Evolutionary conservation across 1,284 basidiomycete genomes (phyloP), one percentile per base, ranked within the genome.

Genomic region (Puccinia hordei): DNA sequence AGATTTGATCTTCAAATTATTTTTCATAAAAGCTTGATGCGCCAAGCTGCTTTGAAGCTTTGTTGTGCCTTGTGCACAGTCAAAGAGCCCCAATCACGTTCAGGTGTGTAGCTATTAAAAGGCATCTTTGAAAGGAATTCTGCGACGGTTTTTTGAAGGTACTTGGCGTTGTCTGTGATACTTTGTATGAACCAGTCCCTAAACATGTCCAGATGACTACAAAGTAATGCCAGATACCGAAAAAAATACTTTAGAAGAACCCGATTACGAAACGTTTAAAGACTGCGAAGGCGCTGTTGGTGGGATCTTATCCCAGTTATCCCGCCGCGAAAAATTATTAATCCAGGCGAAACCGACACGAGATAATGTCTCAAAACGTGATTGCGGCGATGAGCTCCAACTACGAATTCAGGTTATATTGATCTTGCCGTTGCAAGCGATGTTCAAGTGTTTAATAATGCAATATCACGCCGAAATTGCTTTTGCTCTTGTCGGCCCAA

Each of bases 391-490:
- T 83, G 41, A 61, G 65, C n/a, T 86, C 86, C 63, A 71, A 82
- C 69, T 77, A 86, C 46, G 71, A 63, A 17, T 87, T 87, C 76
- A 77, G 77, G 51, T n/a, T n/a, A n/a, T n/a, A 87, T 86, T 81
- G 74, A 86, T 57, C 83, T 87, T 33, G 82, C 82, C 59, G 85
- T 85, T 83, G 85, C 85, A n/a, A 82, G 85, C n/a, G 86, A 87
- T 80, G 81, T 3, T 66, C 81, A 2, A 71, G 87, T 33, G 86
- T 83, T 78, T 81, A 85, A 13, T 57, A 85, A 24, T 46, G 51
- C 73, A 22, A 33, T 12, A 9, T 35, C 27, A 63, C n/a, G n/a
- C n/a, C n/a, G n/a, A n/a, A n/a, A n/a, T n/a, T n/a, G n/a, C n/a
- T n/a, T n/a, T n/a, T n/a, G n/a, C n/a, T n/a, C n/a, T n/a, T n/a